Conservation (phyloP, 2,329 filamentous ascomycete species). For the Cadophora luteo-olivacea region DNA sequence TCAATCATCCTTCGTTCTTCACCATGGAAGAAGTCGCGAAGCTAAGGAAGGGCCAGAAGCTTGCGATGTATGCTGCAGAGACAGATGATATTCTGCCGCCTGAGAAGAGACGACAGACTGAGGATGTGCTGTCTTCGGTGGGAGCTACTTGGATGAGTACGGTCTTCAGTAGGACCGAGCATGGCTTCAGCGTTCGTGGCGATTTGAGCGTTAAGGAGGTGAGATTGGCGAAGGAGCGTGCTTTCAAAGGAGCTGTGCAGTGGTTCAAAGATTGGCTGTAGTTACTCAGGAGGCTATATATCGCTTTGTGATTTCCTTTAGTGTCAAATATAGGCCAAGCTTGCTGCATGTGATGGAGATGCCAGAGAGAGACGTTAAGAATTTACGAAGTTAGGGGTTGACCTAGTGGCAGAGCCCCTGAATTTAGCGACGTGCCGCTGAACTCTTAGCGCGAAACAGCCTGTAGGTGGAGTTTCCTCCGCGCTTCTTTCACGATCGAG, state of each 20-base stretch:
- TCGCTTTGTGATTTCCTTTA: not conserved
- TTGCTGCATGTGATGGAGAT: not conserved
- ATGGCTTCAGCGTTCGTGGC: constrained; percentile 74
- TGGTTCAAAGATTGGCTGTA: constrained; percentile 66
- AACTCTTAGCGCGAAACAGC: not conserved
- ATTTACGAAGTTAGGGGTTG: not conserved
- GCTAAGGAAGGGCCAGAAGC: constrained; percentile 61
- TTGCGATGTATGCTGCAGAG: constrained; percentile 70
- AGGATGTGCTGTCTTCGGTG: constrained; percentile 61
- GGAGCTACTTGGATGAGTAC: constrained; percentile 61
- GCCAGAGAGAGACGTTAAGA: not conserved
- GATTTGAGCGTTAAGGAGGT: constrained; percentile 62
- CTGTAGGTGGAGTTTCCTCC: too few relatives aligned
- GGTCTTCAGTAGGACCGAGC: constrained; percentile 71
- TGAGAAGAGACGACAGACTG: constrained; percentile 65
- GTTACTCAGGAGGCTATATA: not conserved
- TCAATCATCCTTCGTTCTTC: constrained; percentile 79
- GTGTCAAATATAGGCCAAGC: not conserved
- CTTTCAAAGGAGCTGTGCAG: constrained; percentile 74
- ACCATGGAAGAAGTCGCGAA: constrained; percentile 64
- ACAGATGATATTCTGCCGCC: constrained; percentile 66
- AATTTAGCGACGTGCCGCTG: not conserved
- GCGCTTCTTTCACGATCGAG: too few relatives aligned
- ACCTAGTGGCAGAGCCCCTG: not conserved
- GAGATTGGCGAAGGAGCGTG: constrained; percentile 77